Evolutionary conservation across 2,329 filamentous ascomycete species (phyloP), one percentile per base, ranked within the genome.

Genomic region (Graphiopsis chlorocephala): DNA sequence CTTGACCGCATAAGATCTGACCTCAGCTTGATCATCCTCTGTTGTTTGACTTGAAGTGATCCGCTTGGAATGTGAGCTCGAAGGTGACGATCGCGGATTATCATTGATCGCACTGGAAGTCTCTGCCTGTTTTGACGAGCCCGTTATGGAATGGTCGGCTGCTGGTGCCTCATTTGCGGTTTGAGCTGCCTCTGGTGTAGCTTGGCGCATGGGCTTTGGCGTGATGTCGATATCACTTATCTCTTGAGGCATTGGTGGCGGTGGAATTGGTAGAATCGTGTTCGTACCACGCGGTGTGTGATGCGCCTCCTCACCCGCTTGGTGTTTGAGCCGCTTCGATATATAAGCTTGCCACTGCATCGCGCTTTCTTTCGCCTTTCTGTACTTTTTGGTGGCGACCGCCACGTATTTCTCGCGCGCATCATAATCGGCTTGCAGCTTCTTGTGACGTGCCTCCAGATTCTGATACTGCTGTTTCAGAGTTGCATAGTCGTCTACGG

Each of bases 1-100:
- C 8, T 62, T 64, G 15, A 31, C 15, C 48, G 8, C 26, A n/a
- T 28, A 52, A 17, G 48, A 29, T 14, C 28, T 35, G 52, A 20
- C 58, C 56, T 61, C 55, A 29, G 33, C 60, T 35, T 72, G 69
- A 12, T 73, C 69, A 12, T 67, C 57, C 10, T 77, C 76, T 5
- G 80, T 83, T 2, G 78, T 81, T 67, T 82, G 80, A 63, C 79
- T 82, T 1, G 80, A 82, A 15, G 71, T 71, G 4, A 72, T 65
- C 6, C 38, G 57, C n/a, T 62, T 47, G 6, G 56, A 23, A n/a
- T 58, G 28, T 26, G 61, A 7, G 48, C 23, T 57, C 38, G 62
- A 57, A 38, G 35, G 31, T 20, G 60, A 26, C 20, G 56, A 48
- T 17, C 20, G 14, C 17, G 5, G 17, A 10, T 47, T 12, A 26